Base-by-base conservation (phyloP, 2,329 filamentous ascomycete species). In the Fusarium goolgardi region DNA sequence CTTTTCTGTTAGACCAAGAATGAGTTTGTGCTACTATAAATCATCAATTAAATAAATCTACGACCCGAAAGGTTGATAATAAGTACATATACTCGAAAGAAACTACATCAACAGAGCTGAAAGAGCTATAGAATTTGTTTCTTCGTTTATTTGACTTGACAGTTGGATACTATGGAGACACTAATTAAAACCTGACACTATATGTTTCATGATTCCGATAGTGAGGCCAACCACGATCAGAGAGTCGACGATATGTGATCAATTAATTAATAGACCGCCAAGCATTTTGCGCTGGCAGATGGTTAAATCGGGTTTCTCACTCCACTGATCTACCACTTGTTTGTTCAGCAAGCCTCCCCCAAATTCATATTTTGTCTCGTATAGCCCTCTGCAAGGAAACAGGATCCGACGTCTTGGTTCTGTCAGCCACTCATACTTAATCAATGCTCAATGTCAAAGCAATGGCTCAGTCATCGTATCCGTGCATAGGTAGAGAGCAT, bases 401-500 rank as follows among this genome's bases (percentile, higher is more conserved):
- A 41, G 4, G 21, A 56, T 27, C 54, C 57, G 35, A 45, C 11
- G 18, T 29, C 34, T 61, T 37, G 45, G 21, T 20, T 44, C 46
- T 63, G 67, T 39, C 39, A 20, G 29, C 60, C 54, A 55, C 50
- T 7, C 21, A 41, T 32, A 41, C 40, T 52, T 40, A 23, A 44
- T 53, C 49, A 65, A 51, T 51, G 47, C 64, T 43, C 27, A 41
- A 34, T 49, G 18, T 35, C 31, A 44, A 34, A 53, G 15, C 35
- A 44, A 34, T 49, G 18, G 29, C 25, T 20, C 41, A 34, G 20
- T 34, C 29, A 5, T 63, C 49, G n/a, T 41, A 47, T 53, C 40
- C 20, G 25, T 52, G 56, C 63, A 66, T 62, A 40, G 13, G 62
- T 62, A 40, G 13, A 27, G n/a, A 27, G n/a, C n/a, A 51, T 21